These are phyloP conservation scores for Pichia insulana DNA, from an alignment of 805 yeast genomes.

Conservation along the genomic window DNA sequence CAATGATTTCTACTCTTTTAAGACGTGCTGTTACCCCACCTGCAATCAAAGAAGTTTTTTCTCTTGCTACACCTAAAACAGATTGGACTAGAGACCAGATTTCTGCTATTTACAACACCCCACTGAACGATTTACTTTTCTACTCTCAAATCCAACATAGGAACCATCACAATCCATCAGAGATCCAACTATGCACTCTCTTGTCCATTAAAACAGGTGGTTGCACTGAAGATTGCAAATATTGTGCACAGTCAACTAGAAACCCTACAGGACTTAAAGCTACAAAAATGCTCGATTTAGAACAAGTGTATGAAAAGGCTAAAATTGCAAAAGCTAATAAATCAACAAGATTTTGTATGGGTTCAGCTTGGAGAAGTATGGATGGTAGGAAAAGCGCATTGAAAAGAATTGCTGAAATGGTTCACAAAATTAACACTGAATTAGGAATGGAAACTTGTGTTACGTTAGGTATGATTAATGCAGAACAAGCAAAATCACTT, in stretches of 20 bases:
- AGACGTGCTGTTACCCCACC: not conserved
- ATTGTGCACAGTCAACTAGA: slow-evolving; percentile 68
- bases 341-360: slow-evolving; percentile 73
- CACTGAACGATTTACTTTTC: slow-evolving; percentile 52
- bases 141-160: slow-evolving; percentile 61
- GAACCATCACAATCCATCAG: slow-evolving; percentile 54
- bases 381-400: slow-evolving; percentile 63
- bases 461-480: slow-evolving; percentile 68
- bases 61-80: no score
- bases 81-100: slow-evolving; percentile 57
- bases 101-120: slow-evolving; percentile 52
- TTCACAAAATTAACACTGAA: slow-evolving; percentile 45
- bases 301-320: slow-evolving; percentile 58
- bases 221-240: slow-evolving; percentile 73
- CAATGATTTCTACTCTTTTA: not conserved
- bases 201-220: slow-evolving; percentile 74
- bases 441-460: slow-evolving; percentile 73
- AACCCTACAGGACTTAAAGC: slow-evolving; percentile 68
- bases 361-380: slow-evolving; percentile 88
- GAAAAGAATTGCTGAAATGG: slow-evolving; percentile 56
- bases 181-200: slow-evolving; percentile 69
- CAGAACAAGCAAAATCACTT: slow-evolving; percentile 51
- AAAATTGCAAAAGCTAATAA: slow-evolving; percentile 59
- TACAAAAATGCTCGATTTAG: slow-evolving; percentile 50
- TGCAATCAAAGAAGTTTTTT: not conserved